Evolutionary conservation across 768 basidiomycete genomes (phyloP).

Genomic region (Collybia sordida): DNA sequence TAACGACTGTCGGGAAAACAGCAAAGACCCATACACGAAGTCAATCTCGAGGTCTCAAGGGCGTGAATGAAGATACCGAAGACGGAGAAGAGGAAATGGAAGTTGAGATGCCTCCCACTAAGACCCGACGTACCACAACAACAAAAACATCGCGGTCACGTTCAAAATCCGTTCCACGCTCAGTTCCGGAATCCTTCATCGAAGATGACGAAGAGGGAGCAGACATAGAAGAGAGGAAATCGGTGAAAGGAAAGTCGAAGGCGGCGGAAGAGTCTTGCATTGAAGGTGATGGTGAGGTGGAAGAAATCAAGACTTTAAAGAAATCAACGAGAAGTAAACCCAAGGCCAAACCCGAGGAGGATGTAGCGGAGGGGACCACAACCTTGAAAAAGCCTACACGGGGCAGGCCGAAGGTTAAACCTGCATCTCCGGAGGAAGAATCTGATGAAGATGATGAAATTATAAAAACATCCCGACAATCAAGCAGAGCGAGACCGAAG

Average conservation of each 20-base stretch:
- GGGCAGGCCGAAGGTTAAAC: conserved; percentile 1
- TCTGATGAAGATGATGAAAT: neutral
- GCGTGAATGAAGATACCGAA: conserved; percentile 23
- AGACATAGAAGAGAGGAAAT: conserved; percentile 4
- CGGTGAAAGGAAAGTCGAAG: conserved; percentile 9
- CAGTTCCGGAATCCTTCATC: conserved; percentile 6
- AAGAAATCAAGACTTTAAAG: conserved; percentile 7
- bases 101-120: conserved; percentile 1
- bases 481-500: conserved; percentile 8
- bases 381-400: conserved; percentile 12
- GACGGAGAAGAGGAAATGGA: conserved; percentile 19
- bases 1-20: conserved; percentile 22
- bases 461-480: conserved; percentile 2
- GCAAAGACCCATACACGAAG: conserved; percentile 10
- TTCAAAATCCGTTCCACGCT: conserved; percentile 18
- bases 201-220: conserved; percentile 16
- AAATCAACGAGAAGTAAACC: conserved; percentile 11
- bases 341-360: neutral
- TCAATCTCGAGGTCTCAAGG: conserved; percentile 13
- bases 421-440: neutral
- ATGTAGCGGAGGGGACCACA: conserved; percentile 5
- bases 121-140: neutral
- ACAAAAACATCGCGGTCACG: conserved; percentile 20
- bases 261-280: conserved; percentile 10
- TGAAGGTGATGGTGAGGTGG: conserved; percentile 7